Conservation (phyloP, 768 basidiomycete genomes). For the Plicaturopsis crispa region DNA sequence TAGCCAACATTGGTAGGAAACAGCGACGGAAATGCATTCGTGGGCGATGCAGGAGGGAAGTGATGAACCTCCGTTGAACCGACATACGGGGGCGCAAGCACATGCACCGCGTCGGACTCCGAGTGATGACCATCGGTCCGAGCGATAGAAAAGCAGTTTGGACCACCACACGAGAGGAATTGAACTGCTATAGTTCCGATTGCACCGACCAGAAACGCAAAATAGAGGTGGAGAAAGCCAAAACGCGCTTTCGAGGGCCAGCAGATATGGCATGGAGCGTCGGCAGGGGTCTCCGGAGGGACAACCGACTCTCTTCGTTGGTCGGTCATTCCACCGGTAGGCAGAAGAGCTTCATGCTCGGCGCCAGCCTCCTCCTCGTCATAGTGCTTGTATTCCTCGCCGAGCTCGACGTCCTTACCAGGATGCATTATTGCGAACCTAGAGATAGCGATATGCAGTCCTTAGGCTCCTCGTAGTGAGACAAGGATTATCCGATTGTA, state of each 20-base stretch:
- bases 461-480: too few species aligned
- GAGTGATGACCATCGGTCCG: not conserved
- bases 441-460: too few species aligned
- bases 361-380: constrained; percentile 8
- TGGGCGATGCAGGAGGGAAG: constrained; percentile 68
- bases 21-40: constrained; percentile 61
- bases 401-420: constrained; percentile 17
- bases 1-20: constrained; percentile 79
- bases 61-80: constrained; percentile 65
- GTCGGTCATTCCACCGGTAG: constrained; percentile 11
- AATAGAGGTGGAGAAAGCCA: constrained; percentile 25
- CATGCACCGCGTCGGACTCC: constrained; percentile 14
- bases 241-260: constrained; percentile 11
- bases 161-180: constrained; percentile 35
- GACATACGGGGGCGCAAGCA: constrained; percentile 56
- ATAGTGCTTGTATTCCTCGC: constrained; percentile 7
- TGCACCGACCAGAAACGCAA: constrained; percentile 49
- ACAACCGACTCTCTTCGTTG: constrained; percentile 2
- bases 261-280: constrained; percentile 21
- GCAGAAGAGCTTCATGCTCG: constrained; percentile 31
- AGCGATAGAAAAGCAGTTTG: constrained; percentile 25
- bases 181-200: constrained; percentile 44
- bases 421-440: too few species aligned
- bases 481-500: too few species aligned
- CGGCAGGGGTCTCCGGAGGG: constrained; percentile 5